Conservation (phyloP, 1,284 basidiomycete genomes). For the Irpex sp. region DNA sequence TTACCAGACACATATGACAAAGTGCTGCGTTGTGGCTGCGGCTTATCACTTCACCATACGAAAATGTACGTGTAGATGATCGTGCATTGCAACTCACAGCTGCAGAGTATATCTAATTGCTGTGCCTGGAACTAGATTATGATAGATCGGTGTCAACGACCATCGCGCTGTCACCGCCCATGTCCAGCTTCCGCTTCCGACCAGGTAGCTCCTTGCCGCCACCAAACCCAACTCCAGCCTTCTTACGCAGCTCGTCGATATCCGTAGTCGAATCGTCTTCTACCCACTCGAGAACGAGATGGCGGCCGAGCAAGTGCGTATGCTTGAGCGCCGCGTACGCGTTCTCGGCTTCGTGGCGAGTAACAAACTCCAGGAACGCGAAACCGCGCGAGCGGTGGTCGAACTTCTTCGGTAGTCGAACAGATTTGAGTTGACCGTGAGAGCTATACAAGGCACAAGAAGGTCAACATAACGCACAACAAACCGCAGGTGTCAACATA, state of each 20-base stretch:
- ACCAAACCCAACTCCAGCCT: constrained; percentile 74
- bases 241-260: constrained; percentile 72
- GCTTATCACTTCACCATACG: too few species aligned
- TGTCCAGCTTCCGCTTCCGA: constrained; percentile 62
- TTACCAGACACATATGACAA: too few species aligned
- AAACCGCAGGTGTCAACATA: constrained; percentile 35
- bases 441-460: constrained; percentile 44
- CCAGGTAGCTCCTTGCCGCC: constrained; percentile 67
- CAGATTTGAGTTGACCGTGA: constrained; percentile 90
- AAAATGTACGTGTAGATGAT: too few species aligned
- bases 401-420: constrained; percentile 86
- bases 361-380: constrained; percentile 92
- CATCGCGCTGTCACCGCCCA: constrained; percentile 42
- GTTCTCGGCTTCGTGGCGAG: constrained; percentile 82
- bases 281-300: constrained; percentile 94
- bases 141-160: constrained; percentile 22
- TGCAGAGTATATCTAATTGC: too few species aligned
- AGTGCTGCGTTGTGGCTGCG: too few species aligned
- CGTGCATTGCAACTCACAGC: too few species aligned
- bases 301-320: constrained; percentile 93
- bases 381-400: constrained; percentile 88
- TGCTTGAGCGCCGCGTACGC: constrained; percentile 84
- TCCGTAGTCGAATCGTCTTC: constrained; percentile 71
- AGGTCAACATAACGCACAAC: constrained; percentile 1
- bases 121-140: not conserved